These are phyloP conservation scores for Penicillium coffeae DNA, from an alignment of 495 filamentous ascomycete genomes.

Conservation along the genomic window DNA sequence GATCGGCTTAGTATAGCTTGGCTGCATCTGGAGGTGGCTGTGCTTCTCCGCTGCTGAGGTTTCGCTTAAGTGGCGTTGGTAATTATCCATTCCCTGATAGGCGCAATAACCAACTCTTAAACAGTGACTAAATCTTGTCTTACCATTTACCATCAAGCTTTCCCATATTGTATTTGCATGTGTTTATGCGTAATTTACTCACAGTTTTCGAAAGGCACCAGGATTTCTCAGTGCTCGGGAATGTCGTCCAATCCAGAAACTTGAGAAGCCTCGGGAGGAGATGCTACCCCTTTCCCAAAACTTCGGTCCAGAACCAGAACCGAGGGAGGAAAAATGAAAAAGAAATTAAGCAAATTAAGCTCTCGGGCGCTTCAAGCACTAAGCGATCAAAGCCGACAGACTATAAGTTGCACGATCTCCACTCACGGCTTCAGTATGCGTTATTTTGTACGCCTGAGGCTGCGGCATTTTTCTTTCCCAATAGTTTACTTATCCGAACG, in stretches of 20 bases:
- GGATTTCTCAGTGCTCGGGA: not conserved
- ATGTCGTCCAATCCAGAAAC: not conserved
- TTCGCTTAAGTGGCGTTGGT: conserved; percentile 15
- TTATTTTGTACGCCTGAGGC: conserved; percentile 28
- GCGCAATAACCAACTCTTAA: conserved; percentile 15
- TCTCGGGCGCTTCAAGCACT: conserved; percentile 14
- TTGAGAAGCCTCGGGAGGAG: not conserved
- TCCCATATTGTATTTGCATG: too few species aligned
- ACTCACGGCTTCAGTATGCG: conserved; percentile 16
- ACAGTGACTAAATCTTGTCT: conserved; percentile 9
- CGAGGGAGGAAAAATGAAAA: not conserved
- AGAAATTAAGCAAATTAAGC: conserved; percentile 19
- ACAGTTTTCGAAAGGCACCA: not conserved
- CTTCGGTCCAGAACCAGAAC: not conserved
- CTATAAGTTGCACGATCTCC: conserved; percentile 8
- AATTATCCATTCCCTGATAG: conserved; percentile 10
- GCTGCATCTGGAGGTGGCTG: conserved; percentile 24
- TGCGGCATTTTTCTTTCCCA: conserved; percentile 28
- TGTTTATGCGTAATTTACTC: not conserved
- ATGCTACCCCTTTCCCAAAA: not conserved
- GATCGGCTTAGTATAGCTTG: not conserved
- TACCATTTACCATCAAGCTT: conserved; percentile 3
- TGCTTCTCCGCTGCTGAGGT: conserved; percentile 5
- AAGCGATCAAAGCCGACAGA: not conserved
- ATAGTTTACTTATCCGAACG: conserved; percentile 7